These are phyloP conservation scores for Leptographium wingfieldii DNA, from an alignment of 2,329 filamentous ascomycete genomes.

Conservation along the genomic window DNA sequence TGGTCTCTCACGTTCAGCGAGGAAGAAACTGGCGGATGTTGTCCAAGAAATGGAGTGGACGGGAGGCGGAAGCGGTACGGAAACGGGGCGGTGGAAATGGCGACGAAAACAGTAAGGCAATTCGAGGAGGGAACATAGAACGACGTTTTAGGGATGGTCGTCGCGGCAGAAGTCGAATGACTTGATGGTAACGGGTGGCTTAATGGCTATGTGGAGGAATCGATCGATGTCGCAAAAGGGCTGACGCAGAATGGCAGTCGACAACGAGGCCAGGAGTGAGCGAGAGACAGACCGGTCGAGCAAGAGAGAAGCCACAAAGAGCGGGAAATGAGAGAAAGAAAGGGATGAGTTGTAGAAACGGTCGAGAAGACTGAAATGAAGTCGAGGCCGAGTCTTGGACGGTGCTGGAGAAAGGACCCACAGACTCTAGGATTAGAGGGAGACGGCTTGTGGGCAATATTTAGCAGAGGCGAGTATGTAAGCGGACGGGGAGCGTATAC, in stretches of 20 bases:
- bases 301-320: not conserved
- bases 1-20: not conserved
- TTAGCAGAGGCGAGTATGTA: not conserved
- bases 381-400: not conserved
- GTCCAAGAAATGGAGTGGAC: not conserved
- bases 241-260: not conserved
- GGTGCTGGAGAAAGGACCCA: not conserved
- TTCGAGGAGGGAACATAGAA: slow-evolving; percentile 9
- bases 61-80: not conserved
- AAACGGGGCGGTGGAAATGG: slow-evolving; percentile 6
- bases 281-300: slow-evolving; percentile 9
- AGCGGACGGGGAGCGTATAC: not conserved
- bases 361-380: not conserved
- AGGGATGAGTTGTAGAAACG: slow-evolving; percentile 3
- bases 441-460: not conserved
- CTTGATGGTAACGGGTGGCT: not conserved
- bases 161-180: not conserved
- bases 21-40: not conserved
- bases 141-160: not conserved
- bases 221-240: too few relatives aligned
- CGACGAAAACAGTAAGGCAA: slow-evolving; percentile 1
- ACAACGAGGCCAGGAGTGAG: slow-evolving; percentile 1
- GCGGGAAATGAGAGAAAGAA: slow-evolving; percentile 2
- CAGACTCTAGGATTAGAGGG: not conserved
- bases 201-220: not conserved